Evolutionary conservation across 2,329 filamentous ascomycete species (phyloP), one percentile per base, ranked within the genome.

Genomic region (Cordyceps javanica): DNA sequence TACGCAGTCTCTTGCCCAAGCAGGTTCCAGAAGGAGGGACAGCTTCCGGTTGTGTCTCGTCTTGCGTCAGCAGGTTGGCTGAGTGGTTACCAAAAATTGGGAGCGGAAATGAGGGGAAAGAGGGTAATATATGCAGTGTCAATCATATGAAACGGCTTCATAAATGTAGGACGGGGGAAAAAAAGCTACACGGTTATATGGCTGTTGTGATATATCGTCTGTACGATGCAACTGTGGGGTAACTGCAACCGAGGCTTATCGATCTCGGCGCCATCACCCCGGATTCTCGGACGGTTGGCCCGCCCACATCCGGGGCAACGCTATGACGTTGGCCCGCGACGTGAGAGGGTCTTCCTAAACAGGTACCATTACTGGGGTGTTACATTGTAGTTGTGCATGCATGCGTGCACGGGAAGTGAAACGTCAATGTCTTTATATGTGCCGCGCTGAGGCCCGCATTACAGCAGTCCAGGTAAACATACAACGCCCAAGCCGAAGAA

Each of bases 281-380:
- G 36, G 53, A 56, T 48, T 56, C 25, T 21, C 23, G n/a, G 36
- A 44, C 34, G 53, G 53, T n/a, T n/a, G 53, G 53, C 19, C 36
- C 14, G 51, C n/a, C 50, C 36, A n/a, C 38, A 44, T 38, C 16
- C 14, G 41, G 26, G 36, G 25, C 2, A 5, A 28, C 38, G 38
- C 38, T 41, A 16, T 53, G 50, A 42, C 50, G 50, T 42, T n/a
- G 38, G 36, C 10, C 2, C 39, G 14, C 13, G 5, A 8, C n/a
- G 13, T 10, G 6, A 19, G 26, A 16, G 21, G 44, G 16, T 48
- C 44, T 6, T 23, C 34, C 34, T 3, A 45, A n/a, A 25, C 25
- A 7, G 44, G 4, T 23, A 25, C 21, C 1, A 16, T 2, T 16
- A 16, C 4, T 19, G 44, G 25, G 21, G 21, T 3, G 8, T 28